Conservation (phyloP, 805 yeast genomes). For the Torulaspora microellipsoides region DNA sequence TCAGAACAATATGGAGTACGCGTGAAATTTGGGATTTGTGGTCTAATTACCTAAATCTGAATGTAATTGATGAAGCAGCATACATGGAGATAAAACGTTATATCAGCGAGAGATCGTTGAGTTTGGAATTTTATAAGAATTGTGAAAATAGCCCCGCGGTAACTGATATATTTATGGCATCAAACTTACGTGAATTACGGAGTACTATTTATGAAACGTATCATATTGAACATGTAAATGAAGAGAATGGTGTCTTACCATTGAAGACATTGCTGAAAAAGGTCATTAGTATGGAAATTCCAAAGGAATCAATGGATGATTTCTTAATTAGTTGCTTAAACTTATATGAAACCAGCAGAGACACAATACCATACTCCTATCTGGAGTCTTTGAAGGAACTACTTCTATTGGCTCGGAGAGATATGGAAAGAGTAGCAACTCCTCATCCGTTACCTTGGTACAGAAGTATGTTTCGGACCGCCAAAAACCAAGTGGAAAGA, state of each 20-base stretch:
- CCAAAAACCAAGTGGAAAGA: constrained; percentile 2
- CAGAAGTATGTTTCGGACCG: constrained; percentile 3
- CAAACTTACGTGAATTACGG: constrained; percentile 12
- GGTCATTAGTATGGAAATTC: constrained; percentile 4
- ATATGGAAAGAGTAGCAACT: constrained; percentile 6
- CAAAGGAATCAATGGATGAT: constrained; percentile 13
- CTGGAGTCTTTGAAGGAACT: constrained; percentile 14
- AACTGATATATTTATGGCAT: constrained; percentile 14
- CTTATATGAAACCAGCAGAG: constrained; percentile 13
- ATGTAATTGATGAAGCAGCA: constrained; percentile 10
- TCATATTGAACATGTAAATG: constrained; percentile 6
- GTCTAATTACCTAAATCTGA: constrained; percentile 20
- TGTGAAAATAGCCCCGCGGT: constrained; percentile 7
- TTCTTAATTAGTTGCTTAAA: constrained; percentile 9
- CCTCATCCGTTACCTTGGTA: constrained; percentile 10
- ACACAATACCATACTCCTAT: constrained; percentile 11
- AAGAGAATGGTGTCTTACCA: constrained; percentile 7
- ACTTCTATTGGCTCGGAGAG: constrained; percentile 10
- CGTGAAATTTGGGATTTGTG: constrained; percentile 27
- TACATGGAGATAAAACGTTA: constrained; percentile 10
- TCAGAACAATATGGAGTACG: constrained; percentile 21
- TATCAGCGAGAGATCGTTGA: constrained; percentile 5
- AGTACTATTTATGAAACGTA: constrained; percentile 5
- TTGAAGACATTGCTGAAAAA: constrained; percentile 7
- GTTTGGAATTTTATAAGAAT: constrained; percentile 7